Percentiles rank a stretch among this genome's conserved stretches.
Evolutionary conservation across 345 rosid species (phyloP).

Genomic region (Salix brachista): DNA sequence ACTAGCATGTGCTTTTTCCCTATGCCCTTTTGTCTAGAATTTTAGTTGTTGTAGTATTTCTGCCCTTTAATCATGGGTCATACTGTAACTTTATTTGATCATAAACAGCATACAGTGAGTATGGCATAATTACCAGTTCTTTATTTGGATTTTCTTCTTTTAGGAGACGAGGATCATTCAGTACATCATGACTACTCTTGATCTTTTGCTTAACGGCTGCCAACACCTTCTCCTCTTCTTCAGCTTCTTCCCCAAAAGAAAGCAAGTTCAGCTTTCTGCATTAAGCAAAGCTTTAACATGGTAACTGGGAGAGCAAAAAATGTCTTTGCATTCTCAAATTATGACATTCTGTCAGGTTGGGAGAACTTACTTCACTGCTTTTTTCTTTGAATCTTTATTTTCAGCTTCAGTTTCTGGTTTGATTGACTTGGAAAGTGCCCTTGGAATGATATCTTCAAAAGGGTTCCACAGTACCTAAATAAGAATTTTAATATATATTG

Average conservation of each 20-base stretch:
- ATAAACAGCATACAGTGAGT: background rate
- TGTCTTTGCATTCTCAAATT: background rate
- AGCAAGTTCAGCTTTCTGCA: constrained; percentile 85
- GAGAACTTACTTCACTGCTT: constrained; percentile 67
- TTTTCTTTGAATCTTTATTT: constrained; percentile 54
- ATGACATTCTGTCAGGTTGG: background rate
- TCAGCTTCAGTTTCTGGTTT: constrained; percentile 40
- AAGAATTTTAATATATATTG: constrained; percentile 4
- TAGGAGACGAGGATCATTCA: constrained; percentile 88
- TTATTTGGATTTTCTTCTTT: constrained; percentile 46
- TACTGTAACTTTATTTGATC: background rate
- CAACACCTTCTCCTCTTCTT: constrained; percentile 88
- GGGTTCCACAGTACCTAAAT: constrained; percentile 88
- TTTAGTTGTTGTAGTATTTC: background rate
- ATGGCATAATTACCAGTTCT: constrained; percentile 41
- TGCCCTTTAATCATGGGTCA: background rate
- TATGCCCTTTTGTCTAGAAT: background rate
- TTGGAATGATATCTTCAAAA: constrained; percentile 88
- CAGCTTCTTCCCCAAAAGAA: constrained; percentile 97
- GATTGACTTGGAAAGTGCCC: constrained; percentile 33
- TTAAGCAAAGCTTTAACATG: constrained; percentile 22
- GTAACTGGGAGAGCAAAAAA: background rate
- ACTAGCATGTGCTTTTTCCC: background rate
- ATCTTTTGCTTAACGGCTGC: constrained; percentile 69
- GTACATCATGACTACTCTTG: constrained; percentile 92